Conservation (phyloP, 2,329 filamentous ascomycete species). For the Fusarium sp. region DNA sequence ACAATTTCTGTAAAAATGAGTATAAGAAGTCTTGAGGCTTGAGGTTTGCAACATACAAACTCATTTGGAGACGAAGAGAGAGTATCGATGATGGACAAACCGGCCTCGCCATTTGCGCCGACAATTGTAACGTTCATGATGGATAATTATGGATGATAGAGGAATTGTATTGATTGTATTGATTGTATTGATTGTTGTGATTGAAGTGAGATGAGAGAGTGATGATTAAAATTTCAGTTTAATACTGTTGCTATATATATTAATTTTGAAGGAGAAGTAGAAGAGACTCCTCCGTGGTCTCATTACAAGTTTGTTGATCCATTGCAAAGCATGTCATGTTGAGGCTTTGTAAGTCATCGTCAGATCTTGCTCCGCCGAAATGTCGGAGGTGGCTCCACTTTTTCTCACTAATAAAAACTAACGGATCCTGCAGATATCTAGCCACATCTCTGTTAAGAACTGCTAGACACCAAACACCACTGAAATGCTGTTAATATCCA, state of each 20-base stretch:
- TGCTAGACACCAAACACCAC: not conserved
- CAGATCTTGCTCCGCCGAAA: constrained; percentile 8
- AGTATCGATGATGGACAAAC: constrained; percentile 20
- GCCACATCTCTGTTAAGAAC: not conserved
- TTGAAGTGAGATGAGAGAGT: not conserved
- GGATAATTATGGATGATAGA: not conserved
- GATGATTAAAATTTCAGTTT: not conserved
- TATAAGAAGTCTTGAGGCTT: not conserved
- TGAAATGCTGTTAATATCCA: too few relatives aligned
- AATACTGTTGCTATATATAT: not conserved
- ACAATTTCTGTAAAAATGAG: constrained; percentile 8
- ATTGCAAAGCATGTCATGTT: not conserved
- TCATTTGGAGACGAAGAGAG: constrained; percentile 5
- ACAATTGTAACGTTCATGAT: constrained; percentile 30
- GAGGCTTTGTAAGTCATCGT: constrained; percentile 17
- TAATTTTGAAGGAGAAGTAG: too few relatives aligned
- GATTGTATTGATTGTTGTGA: not conserved
- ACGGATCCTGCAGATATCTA: not conserved
- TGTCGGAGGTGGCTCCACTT: not conserved
- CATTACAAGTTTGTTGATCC: constrained; percentile 9
- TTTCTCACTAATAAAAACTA: not conserved
- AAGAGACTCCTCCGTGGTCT: not conserved
- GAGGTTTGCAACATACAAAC: constrained; percentile 5
- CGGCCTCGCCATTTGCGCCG: constrained; percentile 30
- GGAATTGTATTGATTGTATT: not conserved